A percentile compares a stretch with the other conserved stretches of the same genome.
These are phyloP conservation scores for Golubevia sp. DNA, from an alignment of 1,284 basidiomycete genomes.

Conservation along the genomic window DNA sequence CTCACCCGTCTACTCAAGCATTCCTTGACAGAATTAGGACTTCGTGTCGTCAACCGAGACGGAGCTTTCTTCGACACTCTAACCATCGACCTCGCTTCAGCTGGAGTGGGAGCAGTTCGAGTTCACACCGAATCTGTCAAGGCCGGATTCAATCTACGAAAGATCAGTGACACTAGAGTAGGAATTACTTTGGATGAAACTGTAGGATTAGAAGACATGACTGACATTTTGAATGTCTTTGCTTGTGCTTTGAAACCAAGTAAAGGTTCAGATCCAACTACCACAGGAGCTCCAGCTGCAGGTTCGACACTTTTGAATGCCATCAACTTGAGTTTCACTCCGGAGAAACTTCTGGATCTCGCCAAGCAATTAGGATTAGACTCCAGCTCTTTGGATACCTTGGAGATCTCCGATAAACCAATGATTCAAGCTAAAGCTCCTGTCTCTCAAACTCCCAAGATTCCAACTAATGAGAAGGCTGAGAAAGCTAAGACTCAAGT, in stretches of 20 bases:
- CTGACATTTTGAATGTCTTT: slow-evolving; percentile 82
- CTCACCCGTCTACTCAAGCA: slow-evolving; percentile 79
- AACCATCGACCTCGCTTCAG: slow-evolving; percentile 77
- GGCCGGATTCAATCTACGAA: slow-evolving; percentile 81
- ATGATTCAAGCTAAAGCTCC: slow-evolving; percentile 12
- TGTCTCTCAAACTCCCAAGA: not conserved
- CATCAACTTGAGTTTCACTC: slow-evolving; percentile 24
- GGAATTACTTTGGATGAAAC: slow-evolving; percentile 94
- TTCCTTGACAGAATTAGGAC: slow-evolving; percentile 75
- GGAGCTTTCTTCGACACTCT: slow-evolving; percentile 87
- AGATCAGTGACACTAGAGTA: slow-evolving; percentile 75
- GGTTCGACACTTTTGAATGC: slow-evolving; percentile 11
- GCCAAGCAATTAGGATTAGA: slow-evolving; percentile 35
- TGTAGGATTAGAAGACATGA: slow-evolving; percentile 69
- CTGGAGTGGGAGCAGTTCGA: slow-evolving; percentile 69
- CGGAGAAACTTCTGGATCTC: slow-evolving; percentile 34
- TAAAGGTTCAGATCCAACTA: slow-evolving; percentile 61
- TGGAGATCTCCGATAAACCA: slow-evolving; percentile 27
- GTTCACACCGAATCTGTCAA: slow-evolving; percentile 75
- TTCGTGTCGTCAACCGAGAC: slow-evolving; percentile 66
- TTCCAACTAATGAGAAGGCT: slow-evolving; percentile 13
- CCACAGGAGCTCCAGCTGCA: slow-evolving; percentile 34
- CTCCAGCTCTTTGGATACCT: slow-evolving; percentile 26
- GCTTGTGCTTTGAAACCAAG: slow-evolving; percentile 63
- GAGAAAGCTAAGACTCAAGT: slow-evolving; percentile 8